These are phyloP conservation scores for Alloascoidea hylecoeti DNA, from an alignment of 805 yeast genomes.

Conservation along the genomic window DNA sequence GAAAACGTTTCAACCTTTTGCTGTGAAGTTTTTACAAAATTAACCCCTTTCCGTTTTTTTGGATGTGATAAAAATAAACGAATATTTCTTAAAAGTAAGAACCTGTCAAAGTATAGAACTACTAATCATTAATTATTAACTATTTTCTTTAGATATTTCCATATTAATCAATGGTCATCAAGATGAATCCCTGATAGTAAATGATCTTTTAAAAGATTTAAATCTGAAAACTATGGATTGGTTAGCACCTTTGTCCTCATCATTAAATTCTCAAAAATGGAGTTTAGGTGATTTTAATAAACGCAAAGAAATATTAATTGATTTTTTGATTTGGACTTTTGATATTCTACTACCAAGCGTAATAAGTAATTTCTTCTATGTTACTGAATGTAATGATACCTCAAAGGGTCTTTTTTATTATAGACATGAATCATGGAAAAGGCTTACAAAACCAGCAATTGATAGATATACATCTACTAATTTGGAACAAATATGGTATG, in stretches of 20 bases:
- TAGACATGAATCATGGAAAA: background rate
- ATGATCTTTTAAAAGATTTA: background rate
- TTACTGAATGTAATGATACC: background rate
- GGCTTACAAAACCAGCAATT: background rate
- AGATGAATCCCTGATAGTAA: background rate
- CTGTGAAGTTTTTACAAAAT: background rate
- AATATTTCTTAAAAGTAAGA: background rate
- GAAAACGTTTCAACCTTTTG: background rate
- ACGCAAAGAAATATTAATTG: background rate
- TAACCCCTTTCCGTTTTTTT: background rate
- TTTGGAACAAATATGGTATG: background rate
- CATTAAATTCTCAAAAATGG: background rate
- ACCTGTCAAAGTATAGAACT: background rate
- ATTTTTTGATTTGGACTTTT: background rate
- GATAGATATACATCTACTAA: background rate
- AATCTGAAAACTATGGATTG: background rate
- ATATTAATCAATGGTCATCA: background rate
- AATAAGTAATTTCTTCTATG: background rate
- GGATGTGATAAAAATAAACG: background rate
- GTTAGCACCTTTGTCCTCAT: too few species aligned
- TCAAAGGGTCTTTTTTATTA: background rate
- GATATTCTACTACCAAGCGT: background rate
- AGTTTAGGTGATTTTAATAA: background rate
- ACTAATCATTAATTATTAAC: background rate
- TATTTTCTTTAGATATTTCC: background rate